Conservation (phyloP, 2,329 filamentous ascomycete genomes). For the Cytospora schulzeri region DNA sequence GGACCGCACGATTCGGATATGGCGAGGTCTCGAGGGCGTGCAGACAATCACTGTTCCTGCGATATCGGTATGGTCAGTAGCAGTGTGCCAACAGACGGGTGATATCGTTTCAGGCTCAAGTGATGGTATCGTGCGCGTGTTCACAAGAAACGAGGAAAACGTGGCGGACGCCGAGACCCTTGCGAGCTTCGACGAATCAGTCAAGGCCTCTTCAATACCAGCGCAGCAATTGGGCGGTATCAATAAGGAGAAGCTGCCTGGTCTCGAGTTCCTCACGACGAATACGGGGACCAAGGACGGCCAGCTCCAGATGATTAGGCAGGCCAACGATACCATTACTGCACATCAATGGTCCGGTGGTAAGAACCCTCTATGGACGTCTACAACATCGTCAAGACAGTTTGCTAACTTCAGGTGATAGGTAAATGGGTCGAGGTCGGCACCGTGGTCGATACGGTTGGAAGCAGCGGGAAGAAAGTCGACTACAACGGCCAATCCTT, state of each 20-base stretch:
- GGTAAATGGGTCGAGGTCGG: conserved; percentile 78
- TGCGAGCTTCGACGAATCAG: conserved; percentile 76
- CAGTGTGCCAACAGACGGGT: conserved; percentile 77
- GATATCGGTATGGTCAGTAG: conserved; percentile 93
- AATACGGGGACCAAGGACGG: conserved; percentile 94
- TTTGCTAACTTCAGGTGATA: conserved; percentile 5
- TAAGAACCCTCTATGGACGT: conserved; percentile 23
- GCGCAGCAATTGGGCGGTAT: conserved; percentile 81
- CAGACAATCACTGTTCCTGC: conserved; percentile 97
- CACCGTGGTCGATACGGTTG: conserved; percentile 89
- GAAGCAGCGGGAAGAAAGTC: conserved; percentile 77
- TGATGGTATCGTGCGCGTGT: conserved; percentile 82
- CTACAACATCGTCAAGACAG: background rate
- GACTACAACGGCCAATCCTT: conserved; percentile 84
- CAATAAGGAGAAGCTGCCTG: conserved; percentile 90
- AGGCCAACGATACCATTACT: conserved; percentile 78
- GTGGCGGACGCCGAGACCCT: conserved; percentile 70
- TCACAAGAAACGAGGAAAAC: conserved; percentile 71
- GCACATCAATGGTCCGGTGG: conserved; percentile 83
- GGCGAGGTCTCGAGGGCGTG: conserved; percentile 79
- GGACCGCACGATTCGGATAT: conserved; percentile 89
- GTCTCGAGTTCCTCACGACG: conserved; percentile 79
- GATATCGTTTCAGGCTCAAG: conserved; percentile 95
- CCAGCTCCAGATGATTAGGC: conserved; percentile 88
- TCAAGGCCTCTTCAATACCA: conserved; percentile 83